Base-by-base conservation (phyloP, 768 basidiomycete species). In the Pilatotrama ljubarskyi region DNA sequence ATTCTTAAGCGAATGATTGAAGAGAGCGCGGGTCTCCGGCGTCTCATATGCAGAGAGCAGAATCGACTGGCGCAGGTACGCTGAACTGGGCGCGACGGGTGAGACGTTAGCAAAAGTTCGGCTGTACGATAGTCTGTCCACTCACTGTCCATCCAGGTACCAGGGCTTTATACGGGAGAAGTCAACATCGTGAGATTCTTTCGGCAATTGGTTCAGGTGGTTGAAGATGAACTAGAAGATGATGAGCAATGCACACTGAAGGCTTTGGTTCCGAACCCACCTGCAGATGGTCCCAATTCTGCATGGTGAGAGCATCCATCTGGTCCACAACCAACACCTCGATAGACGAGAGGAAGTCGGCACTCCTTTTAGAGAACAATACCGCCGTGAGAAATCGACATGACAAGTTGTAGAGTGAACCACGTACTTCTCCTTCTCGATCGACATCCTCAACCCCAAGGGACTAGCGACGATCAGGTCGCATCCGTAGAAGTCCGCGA, bases 251-350 rank as follows among this genome's bases (percentile, higher is more conserved):
- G 9, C 0, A 37, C 51, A 48, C n/a, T 15, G 24, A 58, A 7
- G 51, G 26, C 8, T 3, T 4, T 14, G 22, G 25, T n/a, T 5
- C 36, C 5, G 6, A 20, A 68, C 79, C 36, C 69, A 93, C 95
- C 81, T 97, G 92, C 18, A 95, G 82, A 69, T 98, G 97, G 38
- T 98, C 95, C 97, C 97, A 99, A 68, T 99, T 99, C 76, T 98
- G 97, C 97, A 98, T 98, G 3, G 85, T 82, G 66, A 98, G 82
- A 3, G 89, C 89, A 72, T 98, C 94, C 78, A 93, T 79, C 68
- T 97, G 95, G 72, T 98, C 97, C 15, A 93, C 80, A n/a, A 98
- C 75, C 20, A 94, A 75, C 5, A 98, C 74, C 70, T 99, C 97
- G 55, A 99, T 90, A 2, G 94, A 96, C 11, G 92, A 92, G 51